Conservation (phyloP, 768 basidiomycete species). For the Phaeolepiota aurea region DNA sequence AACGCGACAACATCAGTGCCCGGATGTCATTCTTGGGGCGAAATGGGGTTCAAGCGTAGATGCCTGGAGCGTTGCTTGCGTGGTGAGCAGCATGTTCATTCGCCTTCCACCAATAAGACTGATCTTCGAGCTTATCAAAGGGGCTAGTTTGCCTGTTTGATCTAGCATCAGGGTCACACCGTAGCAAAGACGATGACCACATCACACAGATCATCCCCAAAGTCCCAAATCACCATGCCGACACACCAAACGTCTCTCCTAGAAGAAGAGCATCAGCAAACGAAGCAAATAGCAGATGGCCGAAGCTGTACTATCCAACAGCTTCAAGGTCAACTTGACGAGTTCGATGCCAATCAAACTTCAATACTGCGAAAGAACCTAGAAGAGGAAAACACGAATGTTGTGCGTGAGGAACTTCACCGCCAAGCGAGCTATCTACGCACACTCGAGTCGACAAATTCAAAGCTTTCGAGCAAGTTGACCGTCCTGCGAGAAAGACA, state of each 20-base stretch:
- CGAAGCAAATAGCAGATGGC: conserved; percentile 30
- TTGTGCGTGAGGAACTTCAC: conserved; percentile 62
- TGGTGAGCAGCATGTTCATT: conserved; percentile 44
- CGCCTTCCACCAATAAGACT: conserved; percentile 15
- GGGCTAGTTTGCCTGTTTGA: conserved; percentile 98
- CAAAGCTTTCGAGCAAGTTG: conserved; percentile 46
- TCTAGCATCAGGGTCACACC: conserved; percentile 88
- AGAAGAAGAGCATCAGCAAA: conserved; percentile 36
- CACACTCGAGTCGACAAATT: conserved; percentile 50
- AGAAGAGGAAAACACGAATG: conserved; percentile 48
- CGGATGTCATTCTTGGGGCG: conserved; percentile 93
- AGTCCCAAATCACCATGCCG: conserved; percentile 41
- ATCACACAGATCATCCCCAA: conserved; percentile 82
- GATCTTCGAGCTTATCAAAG: conserved; percentile 93
- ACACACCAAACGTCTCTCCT: conserved; percentile 36
- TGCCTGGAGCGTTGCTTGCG: conserved; percentile 93
- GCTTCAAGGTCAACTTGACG: conserved; percentile 42
- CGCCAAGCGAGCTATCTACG: conserved; percentile 57
- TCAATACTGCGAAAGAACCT: conserved; percentile 13
- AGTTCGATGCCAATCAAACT: conserved; percentile 26
- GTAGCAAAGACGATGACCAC: conserved; percentile 95
- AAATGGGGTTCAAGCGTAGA: conserved; percentile 96
- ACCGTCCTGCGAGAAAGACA: conserved; percentile 42
- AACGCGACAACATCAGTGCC: conserved; percentile 94
- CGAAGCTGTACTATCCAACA: conserved; percentile 29